Base-by-base conservation (phyloP, 257 asterid species). In the Haberlea rhodopensis region DNA sequence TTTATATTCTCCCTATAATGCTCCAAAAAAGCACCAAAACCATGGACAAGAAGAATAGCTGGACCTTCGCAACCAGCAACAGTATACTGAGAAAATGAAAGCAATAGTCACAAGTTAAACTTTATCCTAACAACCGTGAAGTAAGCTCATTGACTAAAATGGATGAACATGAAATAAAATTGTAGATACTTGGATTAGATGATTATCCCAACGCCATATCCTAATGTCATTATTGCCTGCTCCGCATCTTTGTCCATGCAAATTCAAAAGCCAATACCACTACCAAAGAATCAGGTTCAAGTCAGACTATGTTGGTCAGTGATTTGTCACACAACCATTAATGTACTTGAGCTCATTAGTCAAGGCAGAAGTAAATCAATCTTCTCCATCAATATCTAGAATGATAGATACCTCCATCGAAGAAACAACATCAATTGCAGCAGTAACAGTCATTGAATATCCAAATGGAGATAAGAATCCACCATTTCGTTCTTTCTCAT, bases 391-490 rank as follows among this genome's bases (percentile, higher is more conserved):
- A 48, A 53, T 40, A 45, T 29, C 63, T 26, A 11, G 68, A 31
- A 66, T 5, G 53, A 28, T 32, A 32, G 56, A 16, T 81, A 88
- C 97, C 97, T 88, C 96, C 82, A 86, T 80, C 64, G 91, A 91
- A 69, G 80, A 80, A 66, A 86, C 87, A 55, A 88, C 64, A 68
- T 86, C 68, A 23, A 88, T 76, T 52, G 91, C 87, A 32, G 98
- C 89, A 65, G 90, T 79, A 55, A 79, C 85, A 11, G 72, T 26
- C 25, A 84, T 76, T 13, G 96, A 91, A 73, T 81, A 91, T 60
- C 98, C 98, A 81, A 91, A 88, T 51, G 94, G 95, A n/a, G 94
- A 86, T 75, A 86, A 64, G 81, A 81, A 81, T 25, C 96, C 96
- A 51, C 86, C 96, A 70, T 80, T 91, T 75, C 90, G 76, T 77